These are phyloP conservation scores for Magnusiomyces magnusii DNA, from an alignment of 1,139 yeast species.

Conservation along the genomic window DNA sequence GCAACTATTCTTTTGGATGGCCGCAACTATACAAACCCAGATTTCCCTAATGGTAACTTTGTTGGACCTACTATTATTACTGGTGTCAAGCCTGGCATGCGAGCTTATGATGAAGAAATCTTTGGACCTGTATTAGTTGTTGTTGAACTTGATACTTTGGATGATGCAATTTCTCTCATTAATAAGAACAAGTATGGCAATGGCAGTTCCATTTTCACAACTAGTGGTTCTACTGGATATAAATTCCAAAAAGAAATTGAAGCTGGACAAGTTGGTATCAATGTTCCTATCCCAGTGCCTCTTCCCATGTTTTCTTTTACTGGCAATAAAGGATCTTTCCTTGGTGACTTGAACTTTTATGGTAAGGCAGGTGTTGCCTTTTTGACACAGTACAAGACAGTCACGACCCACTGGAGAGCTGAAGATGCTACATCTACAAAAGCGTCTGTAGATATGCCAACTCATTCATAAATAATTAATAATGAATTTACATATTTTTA, in stretches of 20 bases:
- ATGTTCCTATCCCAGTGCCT: constrained; percentile 81
- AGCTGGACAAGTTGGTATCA: constrained; percentile 73
- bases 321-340: constrained; percentile 68
- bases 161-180: constrained; percentile 62
- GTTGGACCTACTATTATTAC: constrained; percentile 66
- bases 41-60: constrained; percentile 61
- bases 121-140: constrained; percentile 70
- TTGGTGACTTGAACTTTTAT: constrained; percentile 73
- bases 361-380: constrained; percentile 69
- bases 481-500: too few species aligned
- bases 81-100: constrained; percentile 58
- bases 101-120: constrained; percentile 67
- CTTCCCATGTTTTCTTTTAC: constrained; percentile 78
- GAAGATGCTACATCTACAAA: constrained; percentile 49
- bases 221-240: constrained; percentile 61
- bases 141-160: constrained; percentile 57
- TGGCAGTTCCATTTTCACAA: constrained; percentile 65
- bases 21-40: constrained; percentile 44
- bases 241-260: constrained; percentile 64
- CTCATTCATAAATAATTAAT: constrained; percentile 21
- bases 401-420: constrained; percentile 62
- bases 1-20: constrained; percentile 62
- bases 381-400: constrained; percentile 71
- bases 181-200: constrained; percentile 65
- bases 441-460: constrained; percentile 46